Conservation (phyloP, 805 yeast species). For the Lachancea sp. region DNA sequence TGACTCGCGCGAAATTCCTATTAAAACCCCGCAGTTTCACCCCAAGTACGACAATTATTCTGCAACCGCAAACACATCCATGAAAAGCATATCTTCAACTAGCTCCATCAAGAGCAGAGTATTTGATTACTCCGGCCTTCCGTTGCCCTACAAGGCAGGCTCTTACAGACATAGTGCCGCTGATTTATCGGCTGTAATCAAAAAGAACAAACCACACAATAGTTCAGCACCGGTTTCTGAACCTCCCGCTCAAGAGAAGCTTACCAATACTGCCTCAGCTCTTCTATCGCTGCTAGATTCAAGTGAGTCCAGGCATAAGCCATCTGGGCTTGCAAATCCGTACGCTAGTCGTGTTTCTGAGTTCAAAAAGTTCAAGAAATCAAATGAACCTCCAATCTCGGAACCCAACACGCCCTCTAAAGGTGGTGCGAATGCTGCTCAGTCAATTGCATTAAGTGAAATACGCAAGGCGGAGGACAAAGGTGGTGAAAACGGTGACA, state of each 20-base stretch:
- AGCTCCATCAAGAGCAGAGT: slow-evolving; percentile 24
- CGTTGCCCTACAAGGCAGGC: slow-evolving; percentile 36
- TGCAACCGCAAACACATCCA: slow-evolving; percentile 15
- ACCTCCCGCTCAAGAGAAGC: slow-evolving; percentile 19
- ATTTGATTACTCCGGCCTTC: slow-evolving; percentile 35
- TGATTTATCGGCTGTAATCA: slow-evolving; percentile 3
- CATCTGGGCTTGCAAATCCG: slow-evolving; percentile 37
- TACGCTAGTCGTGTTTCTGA: slow-evolving; percentile 30
- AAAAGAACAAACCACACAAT: background rate
- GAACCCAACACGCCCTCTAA: slow-evolving; percentile 6
- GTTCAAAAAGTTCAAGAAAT: slow-evolving; percentile 13
- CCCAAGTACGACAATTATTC: slow-evolving; percentile 30
- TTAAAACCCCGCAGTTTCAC: slow-evolving; percentile 32
- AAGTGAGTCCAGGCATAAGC: slow-evolving; percentile 13
- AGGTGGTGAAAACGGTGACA: background rate
- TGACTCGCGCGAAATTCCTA: slow-evolving; percentile 11
- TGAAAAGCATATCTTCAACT: slow-evolving; percentile 20
- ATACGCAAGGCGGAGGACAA: slow-evolving; percentile 1
- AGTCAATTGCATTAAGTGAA: slow-evolving; percentile 5
- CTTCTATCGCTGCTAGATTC: slow-evolving; percentile 40
- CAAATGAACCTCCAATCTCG: background rate
- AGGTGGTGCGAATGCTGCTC: background rate
- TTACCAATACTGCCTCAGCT: slow-evolving; percentile 46
- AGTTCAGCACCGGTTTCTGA: slow-evolving; percentile 1
- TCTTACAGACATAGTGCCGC: slow-evolving; percentile 27